Conservation (phyloP, 352 stramenopile genomes). For the Globisporangium alternatum region DNA sequence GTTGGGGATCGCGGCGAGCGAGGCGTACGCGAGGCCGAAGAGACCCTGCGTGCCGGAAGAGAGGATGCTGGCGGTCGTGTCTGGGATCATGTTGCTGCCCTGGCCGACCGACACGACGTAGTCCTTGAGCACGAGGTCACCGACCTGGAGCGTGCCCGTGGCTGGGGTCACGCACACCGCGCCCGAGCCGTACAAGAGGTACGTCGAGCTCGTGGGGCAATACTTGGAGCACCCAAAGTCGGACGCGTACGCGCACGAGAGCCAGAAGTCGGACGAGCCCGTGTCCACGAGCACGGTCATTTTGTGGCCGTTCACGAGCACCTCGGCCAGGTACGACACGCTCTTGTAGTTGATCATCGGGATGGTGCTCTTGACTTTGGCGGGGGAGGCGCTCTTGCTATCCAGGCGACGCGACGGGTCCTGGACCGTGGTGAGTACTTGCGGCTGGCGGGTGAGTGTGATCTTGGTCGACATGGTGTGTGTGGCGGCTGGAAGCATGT, state of each 20-base stretch:
- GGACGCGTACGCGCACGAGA: slow-evolving; percentile 23
- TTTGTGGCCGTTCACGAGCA: slow-evolving; percentile 34
- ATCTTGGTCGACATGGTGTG: background rate
- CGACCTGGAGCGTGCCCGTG: slow-evolving; percentile 40
- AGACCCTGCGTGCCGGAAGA: slow-evolving; percentile 49
- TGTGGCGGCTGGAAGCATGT: too few species aligned
- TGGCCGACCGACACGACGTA: slow-evolving; percentile 58
- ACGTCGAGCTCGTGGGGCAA: slow-evolving; percentile 35
- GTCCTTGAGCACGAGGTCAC: slow-evolving; percentile 34
- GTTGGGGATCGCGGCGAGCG: slow-evolving; percentile 38
- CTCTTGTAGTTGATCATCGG: slow-evolving; percentile 38
- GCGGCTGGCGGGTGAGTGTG: background rate
- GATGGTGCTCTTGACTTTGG: slow-evolving; percentile 4
- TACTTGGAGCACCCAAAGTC: slow-evolving; percentile 26
- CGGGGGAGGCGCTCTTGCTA: background rate
- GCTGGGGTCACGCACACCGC: slow-evolving; percentile 50
- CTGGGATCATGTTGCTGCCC: slow-evolving; percentile 41
- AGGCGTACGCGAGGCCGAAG: slow-evolving; percentile 58
- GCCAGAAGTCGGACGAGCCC: slow-evolving; percentile 73
- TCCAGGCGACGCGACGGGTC: slow-evolving; percentile 3
- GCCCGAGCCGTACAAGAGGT: slow-evolving; percentile 66
- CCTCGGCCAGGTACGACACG: slow-evolving; percentile 59
- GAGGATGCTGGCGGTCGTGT: slow-evolving; percentile 31
- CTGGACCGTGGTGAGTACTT: background rate
- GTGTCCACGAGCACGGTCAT: slow-evolving; percentile 73